Base-by-base conservation (phyloP, 176 grass and related monocot genomes). In the Paspalum notatum region DNA sequence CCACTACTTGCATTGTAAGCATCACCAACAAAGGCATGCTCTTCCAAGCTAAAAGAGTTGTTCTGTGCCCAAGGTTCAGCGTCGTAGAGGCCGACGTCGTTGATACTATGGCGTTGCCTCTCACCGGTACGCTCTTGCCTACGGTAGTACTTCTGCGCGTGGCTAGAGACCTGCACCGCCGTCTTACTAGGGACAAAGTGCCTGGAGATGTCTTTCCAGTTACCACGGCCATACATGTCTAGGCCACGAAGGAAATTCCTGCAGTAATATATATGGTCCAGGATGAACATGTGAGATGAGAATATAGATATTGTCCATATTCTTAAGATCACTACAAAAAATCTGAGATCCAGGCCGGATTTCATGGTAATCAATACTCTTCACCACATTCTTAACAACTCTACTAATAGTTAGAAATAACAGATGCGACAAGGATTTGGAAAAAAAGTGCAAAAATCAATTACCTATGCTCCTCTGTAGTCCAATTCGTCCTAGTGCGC, bases 141-240 rank as follows among this genome's bases (percentile, higher is more conserved):
- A 4, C 52, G 44, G 25, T 60, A 86, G 77, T 75, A 86, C 70
- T 81, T 80, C 0, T 75, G 84, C 0, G 84, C 84, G 1, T 86
- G 84, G 51, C 70, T 86, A 2, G 77, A 75, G 11, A 86, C 8
- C 1, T 80, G 76, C 26, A 46, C 42, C 0, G 84, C 41, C 0
- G 68, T 80, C 69, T 13, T 86, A 0, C 40, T 80, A 4, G 25
- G 73, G 25, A 86, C 84, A 2, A 86, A 80, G 25, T 74, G 3
- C 20, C 10, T 86, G 7, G 68, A 73, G 20, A 86, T 86, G 68
- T 49, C 58, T 50, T 80, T 74, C 84, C 77, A 86, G 0, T 74
- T 11, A 0, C 84, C 69, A 7, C 76, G 77, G 0, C 84, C 77
- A 2, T 54, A 78, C 17, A 72, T 17, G 5, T 6, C 0, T 3